phyloP scores from a whole-genome alignment of 352 stramenopile genomes.

The Sclerospora graminicola region DNA sequence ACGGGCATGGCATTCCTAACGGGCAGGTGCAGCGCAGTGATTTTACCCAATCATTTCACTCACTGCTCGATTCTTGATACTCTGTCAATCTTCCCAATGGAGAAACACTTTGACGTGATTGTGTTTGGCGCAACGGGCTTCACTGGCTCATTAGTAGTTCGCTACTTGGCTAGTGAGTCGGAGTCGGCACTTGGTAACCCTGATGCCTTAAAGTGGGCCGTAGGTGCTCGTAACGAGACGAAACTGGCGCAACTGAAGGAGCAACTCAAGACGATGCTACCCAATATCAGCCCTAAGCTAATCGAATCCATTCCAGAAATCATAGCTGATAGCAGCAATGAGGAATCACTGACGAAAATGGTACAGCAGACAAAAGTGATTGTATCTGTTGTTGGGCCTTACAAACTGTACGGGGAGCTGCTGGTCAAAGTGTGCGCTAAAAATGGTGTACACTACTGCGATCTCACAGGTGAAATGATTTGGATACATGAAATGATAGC shows the following conservation, averaged over 20 bases:
- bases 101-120: constrained; percentile 50
- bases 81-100: no score
- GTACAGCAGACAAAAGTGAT: constrained; percentile 73
- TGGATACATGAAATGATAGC: constrained; percentile 81
- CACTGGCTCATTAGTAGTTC: constrained; percentile 65
- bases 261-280: constrained; percentile 35
- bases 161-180: constrained; percentile 43
- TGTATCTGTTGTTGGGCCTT: constrained; percentile 80
- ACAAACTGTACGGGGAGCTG: constrained; percentile 70
- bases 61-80: no score
- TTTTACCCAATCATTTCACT: no score
- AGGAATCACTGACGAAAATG: constrained; percentile 53
- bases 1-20: no score
- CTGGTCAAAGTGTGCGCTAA: constrained; percentile 82
- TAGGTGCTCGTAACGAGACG: constrained; percentile 66
- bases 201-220: constrained; percentile 67
- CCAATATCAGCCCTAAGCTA: constrained; percentile 19
- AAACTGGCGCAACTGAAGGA: constrained; percentile 67
- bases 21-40: no score
- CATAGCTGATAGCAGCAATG: constrained; percentile 45
- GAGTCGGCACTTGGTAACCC: constrained; percentile 24
- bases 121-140: constrained; percentile 88
- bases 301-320: constrained; percentile 42
- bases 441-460: constrained; percentile 86
- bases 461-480: constrained; percentile 85